Evolutionary conservation across 1,139 yeast genomes (phyloP), one percentile per base, ranked within the genome.

Genomic region (Yamadazyma aaseri): DNA sequence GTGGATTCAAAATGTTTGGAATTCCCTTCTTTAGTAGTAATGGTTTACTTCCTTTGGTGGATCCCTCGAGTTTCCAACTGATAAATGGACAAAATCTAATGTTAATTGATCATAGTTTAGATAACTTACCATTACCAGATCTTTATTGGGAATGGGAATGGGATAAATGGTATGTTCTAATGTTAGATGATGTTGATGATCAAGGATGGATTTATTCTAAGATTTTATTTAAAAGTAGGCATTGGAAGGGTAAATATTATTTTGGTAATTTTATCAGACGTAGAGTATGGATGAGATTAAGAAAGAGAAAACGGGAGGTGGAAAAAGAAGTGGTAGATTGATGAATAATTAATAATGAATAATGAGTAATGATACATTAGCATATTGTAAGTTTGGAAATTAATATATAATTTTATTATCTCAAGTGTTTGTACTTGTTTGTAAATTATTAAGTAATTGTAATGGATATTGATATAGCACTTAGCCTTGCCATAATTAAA

Each of bases 131-230:
- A 1, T 61, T 81, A 13, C 92, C 94, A 0, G 86, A 79, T 41
- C 61, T 75, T 27, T 56, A 70, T 34, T 84, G 92, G 94, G 56
- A 58, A 37, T 84, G 94, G 94, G 53, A 60, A 17, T 84, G 94
- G 94, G 66, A 68, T 23, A 56, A 65, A 20, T 84, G 92, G 94
- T 80, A 80, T 47, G 77, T 81, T 8, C 68, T 81, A 44, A 83
- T 83, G 94, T 60, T 74, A 21, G 68, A 71, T 29, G 89, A 83
- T 47, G 74, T 81, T 11, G 94, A 84, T 52, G 87, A 81, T 44
- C 83, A 80, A 44, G 94, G 94, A 2, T 84, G 94, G 92, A 56
- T 76, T 16, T 84, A 84, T 50, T 71, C 82, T 24, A 58, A 65
- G 44, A 41, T 67, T 3, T 46, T 67, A 20, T 81, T 80, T 47